Conservation (phyloP, 2,329 filamentous ascomycete species). For the Apiospora malaysiana region DNA sequence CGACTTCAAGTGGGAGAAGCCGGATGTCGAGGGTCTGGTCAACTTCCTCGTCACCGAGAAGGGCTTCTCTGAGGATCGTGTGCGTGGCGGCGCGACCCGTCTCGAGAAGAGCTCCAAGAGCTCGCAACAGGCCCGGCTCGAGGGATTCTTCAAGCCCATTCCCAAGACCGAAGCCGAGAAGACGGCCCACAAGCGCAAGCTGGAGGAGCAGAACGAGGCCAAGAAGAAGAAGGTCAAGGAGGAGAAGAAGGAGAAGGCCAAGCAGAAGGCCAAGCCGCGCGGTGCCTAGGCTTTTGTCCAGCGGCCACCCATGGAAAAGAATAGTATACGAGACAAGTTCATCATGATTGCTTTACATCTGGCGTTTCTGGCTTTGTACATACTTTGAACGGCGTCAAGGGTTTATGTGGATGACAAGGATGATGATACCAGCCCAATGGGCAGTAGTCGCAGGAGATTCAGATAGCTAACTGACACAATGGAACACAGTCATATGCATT, state of each 20-base stretch:
- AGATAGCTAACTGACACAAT: slow-evolving; percentile 1
- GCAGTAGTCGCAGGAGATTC: not conserved
- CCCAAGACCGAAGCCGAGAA: slow-evolving; percentile 89
- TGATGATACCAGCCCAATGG: not conserved
- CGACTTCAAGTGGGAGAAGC: slow-evolving; percentile 97
- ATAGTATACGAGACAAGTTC: not conserved
- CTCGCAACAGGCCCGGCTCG: slow-evolving; percentile 86
- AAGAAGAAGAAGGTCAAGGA: slow-evolving; percentile 96
- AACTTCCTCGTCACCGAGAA: slow-evolving; percentile 92
- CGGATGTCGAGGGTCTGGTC: slow-evolving; percentile 87
- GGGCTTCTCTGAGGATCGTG: slow-evolving; percentile 94
- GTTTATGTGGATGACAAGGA: not conserved
- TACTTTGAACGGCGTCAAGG: not conserved
- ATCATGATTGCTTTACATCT: slow-evolving; percentile 11
- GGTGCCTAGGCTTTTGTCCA: slow-evolving; percentile 48
- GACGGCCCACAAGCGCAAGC: slow-evolving; percentile 85
- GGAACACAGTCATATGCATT: not conserved
- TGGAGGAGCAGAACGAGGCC: slow-evolving; percentile 88
- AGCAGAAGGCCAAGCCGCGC: slow-evolving; percentile 84
- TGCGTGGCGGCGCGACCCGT: slow-evolving; percentile 77
- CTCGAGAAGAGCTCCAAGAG: slow-evolving; percentile 91
- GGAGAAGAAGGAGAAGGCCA: slow-evolving; percentile 94
- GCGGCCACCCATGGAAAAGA: not conserved
- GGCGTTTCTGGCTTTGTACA: slow-evolving; percentile 18
- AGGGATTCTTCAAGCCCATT: slow-evolving; percentile 95